A percentile compares a stretch with the other conserved stretches of the same genome.
These are phyloP conservation scores for Gossypium gossypioides DNA, from an alignment of 441 rosid species.

Conservation along the genomic window DNA sequence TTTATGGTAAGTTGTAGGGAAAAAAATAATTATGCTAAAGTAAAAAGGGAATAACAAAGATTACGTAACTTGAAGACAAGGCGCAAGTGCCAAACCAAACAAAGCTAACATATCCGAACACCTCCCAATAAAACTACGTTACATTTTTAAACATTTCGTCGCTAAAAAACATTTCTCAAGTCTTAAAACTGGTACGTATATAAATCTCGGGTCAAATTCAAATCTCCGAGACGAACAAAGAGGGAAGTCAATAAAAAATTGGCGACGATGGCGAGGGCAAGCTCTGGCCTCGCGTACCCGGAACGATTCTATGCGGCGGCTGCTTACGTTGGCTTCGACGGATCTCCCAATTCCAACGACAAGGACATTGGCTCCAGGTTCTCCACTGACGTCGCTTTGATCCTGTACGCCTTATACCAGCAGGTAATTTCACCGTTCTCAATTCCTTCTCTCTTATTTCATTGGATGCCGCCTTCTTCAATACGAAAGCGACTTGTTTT, in stretches of 20 bases:
- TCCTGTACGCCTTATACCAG: conserved; percentile 80
- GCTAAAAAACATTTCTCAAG: not conserved
- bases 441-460: not conserved
- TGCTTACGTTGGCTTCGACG: conserved; percentile 80
- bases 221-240: not conserved
- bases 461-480: conserved; percentile 29
- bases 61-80: not conserved
- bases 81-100: not conserved
- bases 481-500: not conserved
- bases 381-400: conserved; percentile 70
- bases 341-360: conserved; percentile 61
- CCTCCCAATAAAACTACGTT: not conserved
- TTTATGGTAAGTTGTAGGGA: no score
- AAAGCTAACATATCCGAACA: not conserved
- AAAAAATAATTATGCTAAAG: no score
- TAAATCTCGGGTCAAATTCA: not conserved
- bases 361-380: conserved; percentile 58
- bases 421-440: conserved; percentile 44
- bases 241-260: not conserved
- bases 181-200: conserved; percentile 1
- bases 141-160: not conserved
- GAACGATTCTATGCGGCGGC: conserved; percentile 94
- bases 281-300: conserved; percentile 94
- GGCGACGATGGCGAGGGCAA: conserved; percentile 82
- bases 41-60: no score